These are phyloP conservation scores for Flagelloscypha sp. DNA, from an alignment of 768 basidiomycete genomes.

Conservation along the genomic window DNA sequence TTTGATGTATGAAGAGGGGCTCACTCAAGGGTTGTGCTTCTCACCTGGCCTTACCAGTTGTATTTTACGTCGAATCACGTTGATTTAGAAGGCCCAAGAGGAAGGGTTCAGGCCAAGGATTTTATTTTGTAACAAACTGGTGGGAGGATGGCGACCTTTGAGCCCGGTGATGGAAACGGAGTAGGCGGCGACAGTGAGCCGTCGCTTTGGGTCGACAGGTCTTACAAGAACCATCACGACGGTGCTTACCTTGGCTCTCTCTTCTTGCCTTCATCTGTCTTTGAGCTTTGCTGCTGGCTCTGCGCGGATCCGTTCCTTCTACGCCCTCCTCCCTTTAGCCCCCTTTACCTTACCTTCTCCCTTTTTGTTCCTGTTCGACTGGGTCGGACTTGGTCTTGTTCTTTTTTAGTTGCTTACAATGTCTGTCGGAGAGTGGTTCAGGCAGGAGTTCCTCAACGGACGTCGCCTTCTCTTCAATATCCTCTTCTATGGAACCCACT, in stretches of 20 bases:
- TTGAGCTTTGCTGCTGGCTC: constrained; percentile 13
- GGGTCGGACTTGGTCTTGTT: constrained; percentile 36
- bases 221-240: background rate
- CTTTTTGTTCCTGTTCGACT: constrained; percentile 32
- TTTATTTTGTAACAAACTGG: background rate
- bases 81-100: too few species aligned
- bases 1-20: too few species aligned
- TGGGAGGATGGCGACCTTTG: constrained; percentile 1
- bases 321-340: constrained; percentile 14
- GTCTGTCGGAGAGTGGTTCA: constrained; percentile 54
- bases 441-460: constrained; percentile 55
- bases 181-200: constrained; percentile 1
- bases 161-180: background rate
- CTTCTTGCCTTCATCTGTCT: constrained; percentile 13
- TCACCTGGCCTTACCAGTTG: too few species aligned
- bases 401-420: constrained; percentile 14
- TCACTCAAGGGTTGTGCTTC: too few species aligned
- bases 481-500: constrained; percentile 73
- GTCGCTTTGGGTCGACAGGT: background rate
- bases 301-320: constrained; percentile 18
- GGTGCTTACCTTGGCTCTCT: constrained; percentile 12
- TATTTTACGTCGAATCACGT: too few species aligned
- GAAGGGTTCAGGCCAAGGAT: constrained; percentile 5
- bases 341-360: constrained; percentile 20
- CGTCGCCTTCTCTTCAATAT: constrained; percentile 66